A percentile compares a stretch with the other conserved stretches of the same genome.
phyloP scores from a whole-genome alignment of 2,329 filamentous ascomycete species.

The Trichophyton schoenleinii region DNA sequence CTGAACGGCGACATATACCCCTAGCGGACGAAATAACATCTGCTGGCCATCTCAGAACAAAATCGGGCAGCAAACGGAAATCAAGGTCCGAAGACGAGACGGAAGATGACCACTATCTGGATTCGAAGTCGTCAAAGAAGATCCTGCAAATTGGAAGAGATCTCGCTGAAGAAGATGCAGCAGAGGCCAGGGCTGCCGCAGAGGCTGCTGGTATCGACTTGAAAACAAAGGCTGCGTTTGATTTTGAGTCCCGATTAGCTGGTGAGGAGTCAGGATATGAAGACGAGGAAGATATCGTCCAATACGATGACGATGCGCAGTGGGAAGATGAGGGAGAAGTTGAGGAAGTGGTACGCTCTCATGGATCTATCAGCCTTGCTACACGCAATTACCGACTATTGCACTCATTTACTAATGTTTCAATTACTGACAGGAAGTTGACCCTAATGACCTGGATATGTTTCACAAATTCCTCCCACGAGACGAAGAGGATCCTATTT shows the following conservation, averaged over 20 bases:
- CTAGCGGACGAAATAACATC: slow-evolving; percentile 77
- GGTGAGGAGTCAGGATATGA: slow-evolving; percentile 35
- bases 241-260: slow-evolving; percentile 64
- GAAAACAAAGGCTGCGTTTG: slow-evolving; percentile 49
- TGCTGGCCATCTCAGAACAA: slow-evolving; percentile 56
- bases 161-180: slow-evolving; percentile 67
- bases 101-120: slow-evolving; percentile 60
- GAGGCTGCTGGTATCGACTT: slow-evolving; percentile 24
- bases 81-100: slow-evolving; percentile 44
- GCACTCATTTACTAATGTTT: background rate
- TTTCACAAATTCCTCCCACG: slow-evolving; percentile 82
- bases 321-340: slow-evolving; percentile 67
- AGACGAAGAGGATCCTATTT: slow-evolving; percentile 58
- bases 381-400: background rate
- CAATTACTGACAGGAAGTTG: slow-evolving; percentile 50
- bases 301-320: slow-evolving; percentile 42
- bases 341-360: slow-evolving; percentile 29
- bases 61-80: slow-evolving; percentile 60
- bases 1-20: slow-evolving; percentile 66
- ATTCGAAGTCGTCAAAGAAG: slow-evolving; percentile 74
- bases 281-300: slow-evolving; percentile 36
- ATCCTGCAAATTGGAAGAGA: slow-evolving; percentile 86
- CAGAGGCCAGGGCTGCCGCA: slow-evolving; percentile 29
- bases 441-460: slow-evolving; percentile 75
- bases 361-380: background rate